These are phyloP conservation scores for Tricholoma sp. DNA, from an alignment of 768 basidiomycete genomes.

Conservation along the genomic window DNA sequence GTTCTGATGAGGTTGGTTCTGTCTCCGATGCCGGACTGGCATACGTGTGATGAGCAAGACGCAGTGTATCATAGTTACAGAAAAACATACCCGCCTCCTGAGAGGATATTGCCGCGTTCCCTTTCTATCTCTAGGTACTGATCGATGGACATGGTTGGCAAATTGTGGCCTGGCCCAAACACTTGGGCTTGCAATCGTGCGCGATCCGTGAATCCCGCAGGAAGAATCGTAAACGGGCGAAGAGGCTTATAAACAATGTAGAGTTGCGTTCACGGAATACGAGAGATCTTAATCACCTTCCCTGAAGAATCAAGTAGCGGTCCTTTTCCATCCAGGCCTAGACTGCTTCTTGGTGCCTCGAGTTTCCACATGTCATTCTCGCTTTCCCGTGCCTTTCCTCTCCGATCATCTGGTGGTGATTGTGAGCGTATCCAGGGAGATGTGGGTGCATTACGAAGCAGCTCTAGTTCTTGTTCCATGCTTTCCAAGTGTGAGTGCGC, in stretches of 20 bases:
- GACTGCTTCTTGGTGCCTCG: slow-evolving; percentile 45
- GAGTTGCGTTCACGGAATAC: neutral
- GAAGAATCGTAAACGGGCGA: slow-evolving; percentile 89
- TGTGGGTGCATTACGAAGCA: slow-evolving; percentile 55
- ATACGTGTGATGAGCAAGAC: slow-evolving; percentile 6
- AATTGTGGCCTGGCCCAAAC: slow-evolving; percentile 74
- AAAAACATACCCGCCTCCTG: slow-evolving; percentile 74
- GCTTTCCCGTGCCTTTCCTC: slow-evolving; percentile 32
- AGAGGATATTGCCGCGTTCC: slow-evolving; percentile 79
- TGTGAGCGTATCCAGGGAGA: slow-evolving; percentile 24
- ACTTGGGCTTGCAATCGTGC: slow-evolving; percentile 73
- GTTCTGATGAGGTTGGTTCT: slow-evolving; percentile 69
- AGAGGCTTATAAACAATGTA: slow-evolving; percentile 55
- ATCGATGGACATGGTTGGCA: slow-evolving; percentile 95
- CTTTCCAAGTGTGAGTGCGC: slow-evolving; percentile 63
- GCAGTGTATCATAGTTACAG: neutral
- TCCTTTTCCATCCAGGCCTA: slow-evolving; percentile 46
- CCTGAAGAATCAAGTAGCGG: slow-evolving; percentile 72
- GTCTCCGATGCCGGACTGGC: slow-evolving; percentile 61
- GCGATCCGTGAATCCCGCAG: slow-evolving; percentile 63
- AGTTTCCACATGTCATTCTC: slow-evolving; percentile 68
- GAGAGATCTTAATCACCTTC: slow-evolving; percentile 44
- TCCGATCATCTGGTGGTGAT: slow-evolving; percentile 30
- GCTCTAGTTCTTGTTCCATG: slow-evolving; percentile 65
- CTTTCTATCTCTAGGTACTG: slow-evolving; percentile 88